Conservation (phyloP, 2,329 filamentous ascomycete species). For the Epichloe gansuensis region DNA sequence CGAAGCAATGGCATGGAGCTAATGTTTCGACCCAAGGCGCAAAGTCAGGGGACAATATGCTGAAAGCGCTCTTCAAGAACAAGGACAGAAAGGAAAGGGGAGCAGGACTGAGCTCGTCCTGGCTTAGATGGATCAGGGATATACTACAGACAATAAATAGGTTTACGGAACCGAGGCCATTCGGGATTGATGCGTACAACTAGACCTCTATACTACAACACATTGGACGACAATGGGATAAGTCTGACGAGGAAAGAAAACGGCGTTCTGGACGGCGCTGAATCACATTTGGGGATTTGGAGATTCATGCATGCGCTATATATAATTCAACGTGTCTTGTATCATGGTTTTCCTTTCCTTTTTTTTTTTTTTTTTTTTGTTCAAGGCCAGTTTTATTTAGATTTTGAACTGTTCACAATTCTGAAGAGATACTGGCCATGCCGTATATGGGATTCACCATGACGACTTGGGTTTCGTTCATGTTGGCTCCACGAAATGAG, state of each 20-base stretch:
- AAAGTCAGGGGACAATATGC: constrained; percentile 38
- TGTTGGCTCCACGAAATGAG: constrained; percentile 33
- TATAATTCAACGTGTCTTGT: too few species aligned
- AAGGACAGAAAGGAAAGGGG: constrained; percentile 36
- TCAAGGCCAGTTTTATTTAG: neutral
- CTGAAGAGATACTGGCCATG: neutral
- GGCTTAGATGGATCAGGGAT: constrained; percentile 11
- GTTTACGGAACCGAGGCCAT: neutral
- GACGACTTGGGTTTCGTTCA: constrained; percentile 34
- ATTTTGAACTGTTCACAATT: neutral
- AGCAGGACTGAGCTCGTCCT: constrained; percentile 20
- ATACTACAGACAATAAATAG: neutral
- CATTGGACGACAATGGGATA: neutral
- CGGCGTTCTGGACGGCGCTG: neutral
- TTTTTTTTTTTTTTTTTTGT: neutral
- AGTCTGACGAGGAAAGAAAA: neutral
- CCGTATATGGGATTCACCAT: constrained; percentile 19
- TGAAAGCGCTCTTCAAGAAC: constrained; percentile 46
- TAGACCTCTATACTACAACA: neutral
- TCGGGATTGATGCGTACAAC: neutral
- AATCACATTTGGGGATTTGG: neutral
- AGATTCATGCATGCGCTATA: too few species aligned
- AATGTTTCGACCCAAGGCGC: constrained; percentile 34
- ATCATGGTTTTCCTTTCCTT: neutral
- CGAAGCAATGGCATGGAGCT: constrained; percentile 23